Percentiles rank a stretch among this genome's conserved stretches.
These are phyloP conservation scores for Aegilops longissima DNA, from an alignment of 176 grass and related monocot species.

Conservation along the genomic window DNA sequence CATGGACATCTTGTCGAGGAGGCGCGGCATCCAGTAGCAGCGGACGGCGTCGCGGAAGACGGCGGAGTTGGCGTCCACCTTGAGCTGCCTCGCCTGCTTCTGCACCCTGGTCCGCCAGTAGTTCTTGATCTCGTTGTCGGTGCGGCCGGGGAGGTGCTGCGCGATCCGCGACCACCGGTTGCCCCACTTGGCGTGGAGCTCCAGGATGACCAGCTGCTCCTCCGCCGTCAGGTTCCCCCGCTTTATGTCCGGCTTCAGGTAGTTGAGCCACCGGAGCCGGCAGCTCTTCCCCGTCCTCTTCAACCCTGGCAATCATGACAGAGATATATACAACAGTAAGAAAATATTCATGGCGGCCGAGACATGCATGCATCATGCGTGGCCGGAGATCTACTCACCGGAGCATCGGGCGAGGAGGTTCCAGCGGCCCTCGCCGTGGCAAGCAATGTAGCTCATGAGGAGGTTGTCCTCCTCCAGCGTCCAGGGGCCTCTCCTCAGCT, in stretches of 20 bases:
- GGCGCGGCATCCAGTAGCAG: constrained; percentile 89
- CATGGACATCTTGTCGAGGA: constrained; percentile 75
- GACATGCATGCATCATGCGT: neutral
- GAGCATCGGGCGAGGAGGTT: constrained; percentile 87
- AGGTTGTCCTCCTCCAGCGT: constrained; percentile 85
- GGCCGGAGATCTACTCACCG: constrained; percentile 32
- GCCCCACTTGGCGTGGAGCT: constrained; percentile 96
- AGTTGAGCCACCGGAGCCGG: constrained; percentile 84
- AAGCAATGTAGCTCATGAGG: constrained; percentile 94
- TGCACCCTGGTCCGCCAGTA: constrained; percentile 90
- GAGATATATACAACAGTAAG: neutral
- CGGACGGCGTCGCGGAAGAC: constrained; percentile 84
- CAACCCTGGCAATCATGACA: constrained; percentile 41
- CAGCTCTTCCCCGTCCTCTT: constrained; percentile 95
- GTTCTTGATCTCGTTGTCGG: constrained; percentile 98
- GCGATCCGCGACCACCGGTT: constrained; percentile 93
- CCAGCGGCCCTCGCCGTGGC: constrained; percentile 88
- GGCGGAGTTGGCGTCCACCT: constrained; percentile 84
- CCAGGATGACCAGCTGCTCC: constrained; percentile 88
- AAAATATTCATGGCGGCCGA: neutral
- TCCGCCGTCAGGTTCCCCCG: constrained; percentile 78
- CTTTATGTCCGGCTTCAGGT: constrained; percentile 90
- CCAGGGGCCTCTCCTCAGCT: constrained; percentile 84
- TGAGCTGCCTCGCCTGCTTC: constrained; percentile 94
- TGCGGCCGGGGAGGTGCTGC: constrained; percentile 76